Conservation (phyloP, 225 moss, liverwort and hornwort genomes). For the Straminergon stramineum region DNA sequence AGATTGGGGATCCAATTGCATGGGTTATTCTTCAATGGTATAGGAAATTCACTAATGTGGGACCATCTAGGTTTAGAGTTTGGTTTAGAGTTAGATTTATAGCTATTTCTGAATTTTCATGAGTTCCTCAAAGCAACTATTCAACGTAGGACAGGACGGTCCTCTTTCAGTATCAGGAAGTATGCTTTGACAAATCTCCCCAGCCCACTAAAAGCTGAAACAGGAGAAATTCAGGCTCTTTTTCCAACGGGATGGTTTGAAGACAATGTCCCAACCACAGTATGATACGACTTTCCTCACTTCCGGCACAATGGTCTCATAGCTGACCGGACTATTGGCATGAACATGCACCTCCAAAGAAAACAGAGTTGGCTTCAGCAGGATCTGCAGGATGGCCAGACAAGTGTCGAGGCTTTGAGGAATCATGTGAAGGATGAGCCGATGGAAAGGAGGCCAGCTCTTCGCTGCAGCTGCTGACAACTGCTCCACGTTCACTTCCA, state of each 20-base stretch:
- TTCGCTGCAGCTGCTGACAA: background rate
- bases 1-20: background rate
- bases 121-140: background rate
- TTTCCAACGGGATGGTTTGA: conserved; percentile 12
- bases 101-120: too few species aligned
- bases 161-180: background rate
- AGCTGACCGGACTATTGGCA: conserved; percentile 18
- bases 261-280: background rate
- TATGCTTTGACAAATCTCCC: too few species aligned
- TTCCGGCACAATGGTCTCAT: background rate
- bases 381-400: background rate
- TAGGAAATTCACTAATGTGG: background rate
- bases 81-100: too few species aligned
- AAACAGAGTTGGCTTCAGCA: background rate
- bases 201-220: conserved; percentile 23
- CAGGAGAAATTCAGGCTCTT: conserved; percentile 49
- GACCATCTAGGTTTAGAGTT: background rate
- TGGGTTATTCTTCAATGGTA: background rate
- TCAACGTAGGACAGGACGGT: background rate
- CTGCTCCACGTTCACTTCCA: conserved; percentile 25
- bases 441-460: conserved; percentile 37
- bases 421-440: conserved; percentile 50
- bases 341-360: conserved; percentile 28
- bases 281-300: background rate
- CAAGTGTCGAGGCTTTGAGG: conserved; percentile 13